Percentiles rank a stretch among this genome's conserved stretches.
These are phyloP conservation scores for Agaricus sinodeliciosus DNA, from an alignment of 768 basidiomycete species.

Conservation along the genomic window DNA sequence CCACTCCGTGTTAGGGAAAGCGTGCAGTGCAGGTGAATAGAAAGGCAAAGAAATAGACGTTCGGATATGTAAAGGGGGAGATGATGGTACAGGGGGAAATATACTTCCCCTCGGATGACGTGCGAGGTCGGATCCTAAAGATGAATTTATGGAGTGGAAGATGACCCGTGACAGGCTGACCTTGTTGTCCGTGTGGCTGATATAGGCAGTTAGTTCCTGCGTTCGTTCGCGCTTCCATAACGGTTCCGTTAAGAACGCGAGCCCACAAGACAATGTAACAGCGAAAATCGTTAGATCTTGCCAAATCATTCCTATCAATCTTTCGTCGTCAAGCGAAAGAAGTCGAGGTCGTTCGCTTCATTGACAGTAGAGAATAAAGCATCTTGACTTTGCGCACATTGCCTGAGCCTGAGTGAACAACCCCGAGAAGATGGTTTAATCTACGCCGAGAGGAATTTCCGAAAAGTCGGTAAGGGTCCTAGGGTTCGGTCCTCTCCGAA, in stretches of 20 bases:
- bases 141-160: constrained; percentile 9
- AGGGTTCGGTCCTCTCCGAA: constrained; percentile 7
- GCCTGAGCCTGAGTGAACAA: background rate
- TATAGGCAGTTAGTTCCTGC: constrained; percentile 9
- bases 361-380: too few relatives aligned
- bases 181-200: constrained; percentile 2
- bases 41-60: background rate
- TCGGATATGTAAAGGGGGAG: background rate
- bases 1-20: background rate
- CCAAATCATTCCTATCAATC: constrained; percentile 7
- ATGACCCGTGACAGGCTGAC: constrained; percentile 2
- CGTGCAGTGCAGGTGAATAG: background rate
- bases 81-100: background rate
- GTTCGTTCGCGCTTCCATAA: background rate
- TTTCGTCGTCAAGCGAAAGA: background rate
- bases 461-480: constrained; percentile 3
- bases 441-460: background rate
- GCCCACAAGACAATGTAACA: background rate
- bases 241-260: constrained; percentile 4
- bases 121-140: background rate
- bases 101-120: background rate
- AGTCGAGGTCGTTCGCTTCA: background rate
- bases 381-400: background rate
- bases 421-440: background rate
- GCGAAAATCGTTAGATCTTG: background rate